These are phyloP conservation scores for Penicillium macrosclerotiorum DNA, from an alignment of 495 filamentous ascomycete species.

Conservation along the genomic window DNA sequence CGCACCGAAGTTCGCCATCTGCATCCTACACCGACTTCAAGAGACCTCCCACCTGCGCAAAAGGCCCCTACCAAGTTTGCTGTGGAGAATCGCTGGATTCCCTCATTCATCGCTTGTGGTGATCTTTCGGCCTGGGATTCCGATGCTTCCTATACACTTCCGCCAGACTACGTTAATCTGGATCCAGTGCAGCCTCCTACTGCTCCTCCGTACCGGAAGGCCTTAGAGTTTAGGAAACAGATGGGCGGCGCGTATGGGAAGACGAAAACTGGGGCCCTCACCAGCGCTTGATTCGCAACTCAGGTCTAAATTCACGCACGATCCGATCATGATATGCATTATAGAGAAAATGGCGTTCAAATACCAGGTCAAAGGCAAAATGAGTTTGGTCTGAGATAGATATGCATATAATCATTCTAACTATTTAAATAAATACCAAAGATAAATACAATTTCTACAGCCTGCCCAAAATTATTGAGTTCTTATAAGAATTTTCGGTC, in stretches of 20 bases:
- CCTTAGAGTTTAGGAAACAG: slow-evolving; percentile 77
- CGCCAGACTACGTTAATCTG: slow-evolving; percentile 71
- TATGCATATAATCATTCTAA: slow-evolving; percentile 7
- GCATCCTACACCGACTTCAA: slow-evolving; percentile 26
- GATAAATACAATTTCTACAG: neutral
- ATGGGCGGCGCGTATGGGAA: slow-evolving; percentile 81
- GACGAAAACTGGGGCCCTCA: no score
- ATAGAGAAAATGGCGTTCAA: slow-evolving; percentile 12
- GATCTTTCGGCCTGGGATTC: slow-evolving; percentile 93
- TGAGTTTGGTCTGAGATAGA: slow-evolving; percentile 3
- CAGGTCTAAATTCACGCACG: slow-evolving; percentile 1
- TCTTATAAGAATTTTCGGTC: neutral
- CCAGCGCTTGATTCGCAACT: slow-evolving; percentile 16
- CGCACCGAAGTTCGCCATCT: slow-evolving; percentile 26
- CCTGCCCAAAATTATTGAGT: neutral
- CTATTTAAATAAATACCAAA: neutral
- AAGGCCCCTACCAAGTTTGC: slow-evolving; percentile 33
- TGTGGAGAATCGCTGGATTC: slow-evolving; percentile 69
- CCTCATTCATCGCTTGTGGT: slow-evolving; percentile 92
- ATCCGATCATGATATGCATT: slow-evolving; percentile 8
- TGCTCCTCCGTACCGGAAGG: slow-evolving; percentile 89
- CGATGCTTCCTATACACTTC: slow-evolving; percentile 87
- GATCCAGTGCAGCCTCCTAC: slow-evolving; percentile 96
- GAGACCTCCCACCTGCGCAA: slow-evolving; percentile 21
- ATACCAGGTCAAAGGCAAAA: neutral